Evolutionary conservation across 495 filamentous ascomycete species (phyloP).

Genomic region (Hypoxylon crocopeplum): DNA sequence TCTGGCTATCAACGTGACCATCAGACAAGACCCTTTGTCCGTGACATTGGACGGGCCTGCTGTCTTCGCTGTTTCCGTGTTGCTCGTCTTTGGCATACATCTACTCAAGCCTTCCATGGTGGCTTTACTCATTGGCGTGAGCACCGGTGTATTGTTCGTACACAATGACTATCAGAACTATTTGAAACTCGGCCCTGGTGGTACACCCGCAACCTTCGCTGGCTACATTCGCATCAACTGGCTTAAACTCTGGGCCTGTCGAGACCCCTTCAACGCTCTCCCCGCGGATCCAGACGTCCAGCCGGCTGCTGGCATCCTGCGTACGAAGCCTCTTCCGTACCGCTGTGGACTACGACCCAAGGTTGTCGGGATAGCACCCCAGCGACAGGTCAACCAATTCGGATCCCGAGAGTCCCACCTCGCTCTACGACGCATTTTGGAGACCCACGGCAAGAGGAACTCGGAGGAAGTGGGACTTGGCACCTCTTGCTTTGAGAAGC

Average conservation of each 20-base stretch:
- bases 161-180: constrained; percentile 80
- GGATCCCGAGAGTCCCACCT: constrained; percentile 59
- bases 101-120: constrained; percentile 52
- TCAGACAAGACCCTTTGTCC: constrained; percentile 57
- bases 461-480: constrained; percentile 63
- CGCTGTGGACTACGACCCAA: constrained; percentile 67
- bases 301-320: constrained; percentile 49
- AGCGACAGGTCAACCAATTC: constrained; percentile 75
- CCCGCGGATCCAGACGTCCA: constrained; percentile 41
- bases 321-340: constrained; percentile 55
- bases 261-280: constrained; percentile 61
- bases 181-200: constrained; percentile 78
- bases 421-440: constrained; percentile 56
- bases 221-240: constrained; percentile 76
- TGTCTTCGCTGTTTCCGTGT: constrained; percentile 51
- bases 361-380: constrained; percentile 78
- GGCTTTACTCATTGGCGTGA: constrained; percentile 55
- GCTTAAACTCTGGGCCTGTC: constrained; percentile 63
- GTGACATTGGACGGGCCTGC: constrained; percentile 55
- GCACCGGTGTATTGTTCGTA: constrained; percentile 63
- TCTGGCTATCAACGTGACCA: constrained; percentile 46
- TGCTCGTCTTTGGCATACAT: constrained; percentile 57
- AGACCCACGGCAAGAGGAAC: constrained; percentile 54
- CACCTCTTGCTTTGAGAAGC: constrained; percentile 80
- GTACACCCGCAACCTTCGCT: constrained; percentile 73